phyloP scores from a whole-genome alignment of 176 grass and related monocot species.

The Oryza rufipogon region DNA sequence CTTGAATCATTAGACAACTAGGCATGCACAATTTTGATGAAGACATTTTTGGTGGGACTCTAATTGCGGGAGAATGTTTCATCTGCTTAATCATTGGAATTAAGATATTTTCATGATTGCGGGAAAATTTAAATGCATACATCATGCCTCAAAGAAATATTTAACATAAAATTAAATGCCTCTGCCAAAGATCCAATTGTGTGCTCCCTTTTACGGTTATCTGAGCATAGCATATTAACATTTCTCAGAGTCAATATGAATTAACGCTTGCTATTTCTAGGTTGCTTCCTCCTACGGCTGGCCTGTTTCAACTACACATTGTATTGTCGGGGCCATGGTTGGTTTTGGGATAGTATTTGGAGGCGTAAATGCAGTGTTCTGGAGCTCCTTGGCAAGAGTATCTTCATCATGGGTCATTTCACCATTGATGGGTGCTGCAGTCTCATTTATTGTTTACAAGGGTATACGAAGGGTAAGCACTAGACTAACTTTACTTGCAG shows the following conservation, averaged over 20 bases:
- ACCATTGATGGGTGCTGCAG: constrained; percentile 87
- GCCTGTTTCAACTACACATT: constrained; percentile 98
- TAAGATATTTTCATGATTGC: constrained; percentile 7
- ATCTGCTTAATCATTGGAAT: constrained; percentile 15
- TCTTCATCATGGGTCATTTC: constrained; percentile 97
- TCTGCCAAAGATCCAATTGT: neutral
- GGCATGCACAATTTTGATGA: neutral
- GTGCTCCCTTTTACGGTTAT: neutral
- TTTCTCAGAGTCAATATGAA: neutral
- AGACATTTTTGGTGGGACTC: neutral
- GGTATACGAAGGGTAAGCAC: constrained; percentile 86
- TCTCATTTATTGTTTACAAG: constrained; percentile 95
- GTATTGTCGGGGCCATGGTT: constrained; percentile 99
- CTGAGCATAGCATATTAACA: constrained; percentile 21
- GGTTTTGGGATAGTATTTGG: constrained; percentile 90
- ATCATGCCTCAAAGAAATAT: constrained; percentile 12
- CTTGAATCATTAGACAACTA: neutral
- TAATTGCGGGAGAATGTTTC: constrained; percentile 22
- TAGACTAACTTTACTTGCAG: constrained; percentile 17
- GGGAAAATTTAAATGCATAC: constrained; percentile 28
- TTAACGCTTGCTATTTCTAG: constrained; percentile 48
- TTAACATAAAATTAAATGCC: constrained; percentile 8
- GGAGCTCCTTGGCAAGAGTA: constrained; percentile 92
- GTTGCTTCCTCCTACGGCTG: constrained; percentile 96
- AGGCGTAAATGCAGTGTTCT: constrained; percentile 83